Percentiles rank a stretch among this genome's conserved stretches.
phyloP scores from a whole-genome alignment of 78 protist species.

The Dictyostelium firmibasis region DNA sequence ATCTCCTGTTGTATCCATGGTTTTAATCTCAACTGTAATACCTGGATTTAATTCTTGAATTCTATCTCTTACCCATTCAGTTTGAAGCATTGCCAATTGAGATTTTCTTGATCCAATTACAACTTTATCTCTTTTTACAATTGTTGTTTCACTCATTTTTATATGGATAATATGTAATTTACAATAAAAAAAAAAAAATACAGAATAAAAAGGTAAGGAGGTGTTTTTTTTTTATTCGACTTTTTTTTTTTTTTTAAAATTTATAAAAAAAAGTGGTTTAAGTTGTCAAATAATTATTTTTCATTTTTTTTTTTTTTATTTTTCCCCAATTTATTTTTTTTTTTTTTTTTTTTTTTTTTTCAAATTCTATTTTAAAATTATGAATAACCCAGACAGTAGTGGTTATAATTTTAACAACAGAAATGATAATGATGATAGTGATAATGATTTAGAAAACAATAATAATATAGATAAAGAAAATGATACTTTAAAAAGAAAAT shows the following conservation, averaged over 20 bases:
- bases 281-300: background rate
- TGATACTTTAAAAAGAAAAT: background rate
- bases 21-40: slow-evolving; percentile 64
- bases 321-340: background rate
- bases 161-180: too few species aligned
- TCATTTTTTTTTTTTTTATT: background rate
- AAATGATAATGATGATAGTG: background rate
- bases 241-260: too few species aligned
- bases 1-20: slow-evolving; percentile 87
- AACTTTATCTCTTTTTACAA: background rate
- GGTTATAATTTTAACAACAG: background rate
- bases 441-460: background rate
- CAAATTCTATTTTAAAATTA: too few species aligned
- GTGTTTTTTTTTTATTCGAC: background rate
- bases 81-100: slow-evolving; percentile 82
- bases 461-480: background rate
- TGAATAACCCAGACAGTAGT: background rate
- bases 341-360: background rate
- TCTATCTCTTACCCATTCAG: slow-evolving; percentile 52
- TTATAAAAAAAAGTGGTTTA: background rate
- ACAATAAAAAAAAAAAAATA: too few species aligned
- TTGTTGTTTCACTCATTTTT: background rate
- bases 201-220: too few species aligned
- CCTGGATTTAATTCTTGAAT: slow-evolving; percentile 50
- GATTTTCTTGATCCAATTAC: slow-evolving; percentile 81